Evolutionary conservation across 2,329 filamentous ascomycete genomes (phyloP), one percentile per base, ranked within the genome.

Genomic region (Verticillium dahliae): DNA sequence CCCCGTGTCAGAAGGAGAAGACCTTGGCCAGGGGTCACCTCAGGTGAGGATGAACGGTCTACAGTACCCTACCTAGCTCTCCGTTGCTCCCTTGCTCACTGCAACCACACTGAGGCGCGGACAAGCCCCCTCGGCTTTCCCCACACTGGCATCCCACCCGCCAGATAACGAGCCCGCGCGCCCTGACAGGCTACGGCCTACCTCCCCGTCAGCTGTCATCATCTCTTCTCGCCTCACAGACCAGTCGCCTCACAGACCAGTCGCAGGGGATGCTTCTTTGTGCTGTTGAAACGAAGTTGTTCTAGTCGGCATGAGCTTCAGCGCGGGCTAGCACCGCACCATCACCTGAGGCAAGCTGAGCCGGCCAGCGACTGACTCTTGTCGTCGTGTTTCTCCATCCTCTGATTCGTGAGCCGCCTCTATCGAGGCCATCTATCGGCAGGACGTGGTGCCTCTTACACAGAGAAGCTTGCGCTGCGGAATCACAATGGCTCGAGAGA

Each of bases 111-210:
- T 58, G 38, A 57, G 33, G n/a, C 56, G 39, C 31, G 62, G 60
- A 60, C 61, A 57, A 31, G 62, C 59, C 62, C 45, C 57, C 58
- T 56, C 56, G 7, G 6, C 22, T 2, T 15, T 59, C 56, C 62
- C 61, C 63, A 60, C 56, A 59, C 56, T 60, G 35, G 59, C 61
- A 61, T 7, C 45, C 45, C 45, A 52, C 45, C 45, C 45, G 10
- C 45, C 18, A 22, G n/a, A 22, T 7, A 10, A 27, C 18, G 18
- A 52, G 45, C 45, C 45, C 45, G 9, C 45, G 9, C 45, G 2
- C 45, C 18, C 45, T 52, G 45, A 27, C 45, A 52, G 45, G 18
- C 18, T 10, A 52, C 45, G 45, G 45, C 18, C 45, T 52, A n/a
- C 45, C 18, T 52, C 45, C 45, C 45, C 45, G 45, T 10, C 45